Conservation (phyloP, 371 early-diverging fungal genomes). For the Syncephalis plumigaleata region DNA sequence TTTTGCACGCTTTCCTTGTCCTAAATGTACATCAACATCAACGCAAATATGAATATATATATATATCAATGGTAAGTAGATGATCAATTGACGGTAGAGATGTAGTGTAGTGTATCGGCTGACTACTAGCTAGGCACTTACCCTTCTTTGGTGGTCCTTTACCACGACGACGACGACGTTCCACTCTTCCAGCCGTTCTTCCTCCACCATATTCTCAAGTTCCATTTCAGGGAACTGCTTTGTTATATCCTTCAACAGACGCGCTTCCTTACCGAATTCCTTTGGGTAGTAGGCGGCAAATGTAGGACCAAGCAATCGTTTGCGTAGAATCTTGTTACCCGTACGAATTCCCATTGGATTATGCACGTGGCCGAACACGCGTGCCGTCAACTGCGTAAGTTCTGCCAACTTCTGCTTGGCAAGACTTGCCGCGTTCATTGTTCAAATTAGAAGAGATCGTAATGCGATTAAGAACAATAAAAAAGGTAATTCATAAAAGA, state of each 20-base stretch:
- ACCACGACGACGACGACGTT: conserved; percentile 49
- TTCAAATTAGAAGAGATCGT: too few relatives aligned
- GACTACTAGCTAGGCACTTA: conserved; percentile 12
- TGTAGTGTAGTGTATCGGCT: neutral
- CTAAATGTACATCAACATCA: too few relatives aligned
- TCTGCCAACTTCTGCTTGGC: conserved; percentile 15
- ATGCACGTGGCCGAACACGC: conserved; percentile 46
- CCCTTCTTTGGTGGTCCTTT: conserved; percentile 76
- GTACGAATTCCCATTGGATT: conserved; percentile 52
- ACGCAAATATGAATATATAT: neutral
- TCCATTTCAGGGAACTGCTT: conserved; percentile 36
- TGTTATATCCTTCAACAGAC: conserved; percentile 36
- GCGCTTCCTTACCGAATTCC: conserved; percentile 13
- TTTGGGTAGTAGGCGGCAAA: conserved; percentile 49
- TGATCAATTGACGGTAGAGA: neutral
- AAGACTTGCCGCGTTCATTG: neutral
- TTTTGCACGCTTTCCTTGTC: too few relatives aligned
- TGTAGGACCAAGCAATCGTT: conserved; percentile 41
- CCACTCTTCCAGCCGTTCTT: conserved; percentile 46
- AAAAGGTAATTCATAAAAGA: too few relatives aligned
- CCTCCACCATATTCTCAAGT: conserved; percentile 39
- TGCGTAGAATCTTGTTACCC: conserved; percentile 53
- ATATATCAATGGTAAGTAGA: neutral
- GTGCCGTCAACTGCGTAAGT: conserved; percentile 40
- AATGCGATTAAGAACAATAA: too few relatives aligned